Percentiles rank a stretch among this genome's conserved stretches.
These are phyloP conservation scores for Metarhizium sp. DNA, from an alignment of 2,329 filamentous ascomycete genomes.

Conservation along the genomic window DNA sequence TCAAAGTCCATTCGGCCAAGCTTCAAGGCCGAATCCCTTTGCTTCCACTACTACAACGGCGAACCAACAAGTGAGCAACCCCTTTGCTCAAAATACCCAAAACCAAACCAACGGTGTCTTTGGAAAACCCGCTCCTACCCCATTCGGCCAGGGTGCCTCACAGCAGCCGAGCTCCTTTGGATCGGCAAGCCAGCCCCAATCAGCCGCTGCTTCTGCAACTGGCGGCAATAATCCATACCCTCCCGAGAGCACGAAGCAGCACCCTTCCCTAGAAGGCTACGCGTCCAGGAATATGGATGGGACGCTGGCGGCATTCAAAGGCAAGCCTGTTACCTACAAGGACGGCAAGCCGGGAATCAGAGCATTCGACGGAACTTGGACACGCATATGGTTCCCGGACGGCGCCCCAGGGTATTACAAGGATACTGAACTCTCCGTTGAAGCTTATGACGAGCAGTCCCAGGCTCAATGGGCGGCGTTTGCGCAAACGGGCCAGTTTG, in stretches of 20 bases:
- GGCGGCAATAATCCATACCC: constrained; percentile 29
- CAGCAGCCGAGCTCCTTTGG: constrained; percentile 17
- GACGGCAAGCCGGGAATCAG: constrained; percentile 35
- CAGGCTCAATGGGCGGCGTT: constrained; percentile 57
- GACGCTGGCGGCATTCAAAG: constrained; percentile 50
- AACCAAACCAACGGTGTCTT: constrained; percentile 12
- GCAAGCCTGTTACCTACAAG: constrained; percentile 52
- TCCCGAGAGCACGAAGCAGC: constrained; percentile 32
- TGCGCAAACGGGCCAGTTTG: constrained; percentile 56
- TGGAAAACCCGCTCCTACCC: constrained; percentile 9
- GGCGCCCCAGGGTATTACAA: constrained; percentile 56
- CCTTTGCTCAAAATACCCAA: constrained; percentile 10
- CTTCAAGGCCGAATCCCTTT: constrained; percentile 16
- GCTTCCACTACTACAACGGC: constrained; percentile 11
- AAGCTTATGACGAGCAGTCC: constrained; percentile 49
- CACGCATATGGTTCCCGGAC: constrained; percentile 64
- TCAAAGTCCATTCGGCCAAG: constrained; percentile 16
- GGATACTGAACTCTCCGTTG: constrained; percentile 51
- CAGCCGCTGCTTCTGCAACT: constrained; percentile 6
- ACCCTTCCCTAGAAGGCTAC: constrained; percentile 36
- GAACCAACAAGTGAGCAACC: constrained; percentile 12
- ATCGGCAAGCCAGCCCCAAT: constrained; percentile 7
- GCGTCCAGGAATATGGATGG: constrained; percentile 31
- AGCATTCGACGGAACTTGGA: constrained; percentile 44
- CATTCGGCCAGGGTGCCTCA: constrained; percentile 15